Conservation (phyloP, 805 yeast species). For the Teunomyces tritomae region DNA sequence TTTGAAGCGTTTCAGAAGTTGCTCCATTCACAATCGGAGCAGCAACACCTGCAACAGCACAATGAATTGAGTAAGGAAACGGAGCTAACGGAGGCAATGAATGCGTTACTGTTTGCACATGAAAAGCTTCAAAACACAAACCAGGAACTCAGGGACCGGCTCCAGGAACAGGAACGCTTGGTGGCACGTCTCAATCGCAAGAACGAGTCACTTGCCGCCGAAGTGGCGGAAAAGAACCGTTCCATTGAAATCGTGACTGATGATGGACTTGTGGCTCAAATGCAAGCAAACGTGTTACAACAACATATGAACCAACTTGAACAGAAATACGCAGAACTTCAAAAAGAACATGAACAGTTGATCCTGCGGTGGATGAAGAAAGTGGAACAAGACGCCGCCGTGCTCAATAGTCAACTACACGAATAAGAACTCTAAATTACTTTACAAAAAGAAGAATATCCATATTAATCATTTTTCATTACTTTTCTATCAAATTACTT, state of each 20-base stretch:
- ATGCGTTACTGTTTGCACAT: slow-evolving; percentile 1
- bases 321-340: slow-evolving; percentile 7
- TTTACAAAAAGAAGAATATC: neutral
- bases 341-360: slow-evolving; percentile 48
- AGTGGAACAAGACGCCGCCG: slow-evolving; percentile 55
- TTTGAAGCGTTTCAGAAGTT: slow-evolving; percentile 34
- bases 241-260: slow-evolving; percentile 63
- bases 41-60: slow-evolving; percentile 2
- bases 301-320: slow-evolving; percentile 35
- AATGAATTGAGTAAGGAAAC: neutral
- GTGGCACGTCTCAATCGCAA: slow-evolving; percentile 16
- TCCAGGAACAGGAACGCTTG: slow-evolving; percentile 15
- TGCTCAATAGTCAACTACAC: slow-evolving; percentile 40
- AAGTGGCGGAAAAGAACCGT: slow-evolving; percentile 47
- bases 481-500: slow-evolving; percentile 18
- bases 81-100: slow-evolving; percentile 6
- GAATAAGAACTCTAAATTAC: too few species aligned
- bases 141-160: slow-evolving; percentile 4
- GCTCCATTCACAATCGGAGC: slow-evolving; percentile 12
- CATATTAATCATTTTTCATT: neutral
- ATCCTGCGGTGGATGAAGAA: slow-evolving; percentile 47
- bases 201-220: slow-evolving; percentile 23
- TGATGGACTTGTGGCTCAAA: slow-evolving; percentile 58
- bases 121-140: slow-evolving; percentile 5
- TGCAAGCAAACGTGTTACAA: slow-evolving; percentile 52